Conservation (phyloP, 1,139 yeast species). For the Candida sojae region DNA sequence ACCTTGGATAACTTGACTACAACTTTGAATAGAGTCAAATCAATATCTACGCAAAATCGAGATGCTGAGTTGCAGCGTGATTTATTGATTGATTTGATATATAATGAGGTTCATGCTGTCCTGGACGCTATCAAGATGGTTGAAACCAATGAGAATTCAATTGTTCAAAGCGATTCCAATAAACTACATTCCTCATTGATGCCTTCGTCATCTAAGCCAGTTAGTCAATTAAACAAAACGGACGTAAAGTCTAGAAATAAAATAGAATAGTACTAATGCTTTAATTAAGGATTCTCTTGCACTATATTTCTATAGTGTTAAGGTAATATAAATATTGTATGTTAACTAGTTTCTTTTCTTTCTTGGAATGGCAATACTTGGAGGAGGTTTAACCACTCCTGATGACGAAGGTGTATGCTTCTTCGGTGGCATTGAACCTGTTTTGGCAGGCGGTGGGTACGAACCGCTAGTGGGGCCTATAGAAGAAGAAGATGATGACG, state of each 20-base stretch:
- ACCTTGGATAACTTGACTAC: constrained; percentile 8
- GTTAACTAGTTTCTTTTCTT: constrained; percentile 11
- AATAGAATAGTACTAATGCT: background rate
- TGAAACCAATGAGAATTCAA: background rate
- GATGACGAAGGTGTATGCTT: constrained; percentile 17
- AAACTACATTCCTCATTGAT: constrained; percentile 2
- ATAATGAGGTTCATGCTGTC: constrained; percentile 11
- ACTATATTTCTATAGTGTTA: too few species aligned
- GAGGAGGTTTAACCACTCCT: constrained; percentile 18
- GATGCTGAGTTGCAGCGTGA: background rate
- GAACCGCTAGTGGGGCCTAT: background rate
- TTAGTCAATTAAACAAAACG: constrained; percentile 8
- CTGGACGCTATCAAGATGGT: constrained; percentile 11
- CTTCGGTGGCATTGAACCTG: background rate
- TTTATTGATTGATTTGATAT: constrained; percentile 2
- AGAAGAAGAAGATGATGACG: constrained; percentile 1
- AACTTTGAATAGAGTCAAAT: background rate
- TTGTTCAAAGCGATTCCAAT: background rate
- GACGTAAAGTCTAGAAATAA: constrained; percentile 2
- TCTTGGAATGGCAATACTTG: constrained; percentile 21
- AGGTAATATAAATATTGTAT: background rate
- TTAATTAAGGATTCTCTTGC: too few species aligned
- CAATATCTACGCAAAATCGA: background rate
- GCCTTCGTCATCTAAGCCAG: constrained; percentile 11
- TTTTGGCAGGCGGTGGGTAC: background rate